Conservation (phyloP, 2,329 filamentous ascomycete genomes). For the Trichoderma afroharzianum region DNA sequence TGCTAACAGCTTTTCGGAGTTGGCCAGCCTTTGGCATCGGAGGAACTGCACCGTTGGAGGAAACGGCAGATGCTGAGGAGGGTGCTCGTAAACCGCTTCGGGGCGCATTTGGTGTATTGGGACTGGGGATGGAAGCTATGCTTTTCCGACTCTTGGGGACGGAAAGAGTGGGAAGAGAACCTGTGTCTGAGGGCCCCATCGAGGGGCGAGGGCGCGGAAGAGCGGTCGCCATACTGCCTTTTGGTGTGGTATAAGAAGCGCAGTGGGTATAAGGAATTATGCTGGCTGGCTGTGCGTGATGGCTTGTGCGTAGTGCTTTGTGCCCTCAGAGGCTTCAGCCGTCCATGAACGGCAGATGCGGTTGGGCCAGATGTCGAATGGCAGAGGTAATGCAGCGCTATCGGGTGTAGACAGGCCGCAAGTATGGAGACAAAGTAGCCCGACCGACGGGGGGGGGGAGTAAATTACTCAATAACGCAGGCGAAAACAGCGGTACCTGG, state of each 20-base stretch:
- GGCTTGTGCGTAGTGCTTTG: slow-evolving; percentile 24
- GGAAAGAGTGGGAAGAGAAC: slow-evolving; percentile 70
- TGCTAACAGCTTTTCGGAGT: slow-evolving; percentile 84
- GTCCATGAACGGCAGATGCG: slow-evolving; percentile 30
- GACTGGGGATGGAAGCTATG: slow-evolving; percentile 42
- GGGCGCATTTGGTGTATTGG: slow-evolving; percentile 46
- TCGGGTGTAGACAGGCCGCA: slow-evolving; percentile 1
- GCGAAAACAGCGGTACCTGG: slow-evolving; percentile 18
- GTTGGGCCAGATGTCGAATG: slow-evolving; percentile 6
- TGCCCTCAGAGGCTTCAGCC: slow-evolving; percentile 23
- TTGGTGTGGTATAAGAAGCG: not conserved
- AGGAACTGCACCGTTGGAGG: slow-evolving; percentile 51
- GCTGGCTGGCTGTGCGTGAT: slow-evolving; percentile 21
- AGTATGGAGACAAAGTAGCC: slow-evolving; percentile 4
- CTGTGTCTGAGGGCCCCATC: slow-evolving; percentile 67
- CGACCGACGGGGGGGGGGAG: slow-evolving; percentile 8
- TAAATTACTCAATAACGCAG: slow-evolving; percentile 18
- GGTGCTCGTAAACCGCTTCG: slow-evolving; percentile 58
- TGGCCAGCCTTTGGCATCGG: slow-evolving; percentile 55
- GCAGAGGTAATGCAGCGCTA: slow-evolving; percentile 13
- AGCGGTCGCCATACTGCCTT: slow-evolving; percentile 43
- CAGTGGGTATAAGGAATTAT: slow-evolving; percentile 16
- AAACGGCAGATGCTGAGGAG: slow-evolving; percentile 51
- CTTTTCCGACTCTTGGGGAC: slow-evolving; percentile 69
- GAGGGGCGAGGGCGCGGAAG: slow-evolving; percentile 66